A percentile compares a stretch with the other conserved stretches of the same genome.
Evolutionary conservation across 305 asterid genomes (phyloP).

Genomic region (Fraxinus xanthoxyloides): DNA sequence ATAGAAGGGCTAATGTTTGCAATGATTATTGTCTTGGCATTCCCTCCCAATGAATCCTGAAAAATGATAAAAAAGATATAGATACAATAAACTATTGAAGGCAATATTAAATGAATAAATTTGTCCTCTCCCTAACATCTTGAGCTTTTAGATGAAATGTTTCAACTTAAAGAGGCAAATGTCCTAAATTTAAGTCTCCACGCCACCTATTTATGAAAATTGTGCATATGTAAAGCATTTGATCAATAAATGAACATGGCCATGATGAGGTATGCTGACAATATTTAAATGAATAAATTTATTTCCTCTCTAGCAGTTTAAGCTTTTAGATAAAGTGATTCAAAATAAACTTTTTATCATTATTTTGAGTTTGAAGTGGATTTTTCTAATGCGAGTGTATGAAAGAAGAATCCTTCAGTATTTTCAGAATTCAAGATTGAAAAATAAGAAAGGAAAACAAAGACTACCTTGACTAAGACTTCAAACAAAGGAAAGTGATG

Average conservation of each 20-base stretch:
- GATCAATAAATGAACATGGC: background rate
- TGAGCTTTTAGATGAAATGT: background rate
- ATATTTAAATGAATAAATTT: background rate
- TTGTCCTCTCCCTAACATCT: background rate
- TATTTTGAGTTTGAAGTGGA: background rate
- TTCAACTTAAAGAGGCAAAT: background rate
- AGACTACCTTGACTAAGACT: background rate
- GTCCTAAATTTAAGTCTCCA: background rate
- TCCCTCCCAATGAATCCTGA: constrained; percentile 97
- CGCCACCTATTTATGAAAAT: background rate
- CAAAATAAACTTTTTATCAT: background rate
- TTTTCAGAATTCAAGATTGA: background rate
- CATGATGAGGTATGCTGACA: background rate
- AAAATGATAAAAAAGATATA: constrained; percentile 12
- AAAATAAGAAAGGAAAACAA: background rate
- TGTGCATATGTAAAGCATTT: background rate
- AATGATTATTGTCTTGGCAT: constrained; percentile 89
- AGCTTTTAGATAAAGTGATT: background rate
- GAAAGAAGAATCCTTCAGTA: constrained; percentile 8
- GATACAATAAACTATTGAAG: background rate
- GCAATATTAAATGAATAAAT: background rate
- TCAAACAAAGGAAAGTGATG: background rate
- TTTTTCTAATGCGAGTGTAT: background rate
- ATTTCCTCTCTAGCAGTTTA: background rate
- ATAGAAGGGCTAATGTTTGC: constrained; percentile 92